Evolutionary conservation across 1,139 yeast species (phyloP).

Genomic region (Yamadazyma sp.): DNA sequence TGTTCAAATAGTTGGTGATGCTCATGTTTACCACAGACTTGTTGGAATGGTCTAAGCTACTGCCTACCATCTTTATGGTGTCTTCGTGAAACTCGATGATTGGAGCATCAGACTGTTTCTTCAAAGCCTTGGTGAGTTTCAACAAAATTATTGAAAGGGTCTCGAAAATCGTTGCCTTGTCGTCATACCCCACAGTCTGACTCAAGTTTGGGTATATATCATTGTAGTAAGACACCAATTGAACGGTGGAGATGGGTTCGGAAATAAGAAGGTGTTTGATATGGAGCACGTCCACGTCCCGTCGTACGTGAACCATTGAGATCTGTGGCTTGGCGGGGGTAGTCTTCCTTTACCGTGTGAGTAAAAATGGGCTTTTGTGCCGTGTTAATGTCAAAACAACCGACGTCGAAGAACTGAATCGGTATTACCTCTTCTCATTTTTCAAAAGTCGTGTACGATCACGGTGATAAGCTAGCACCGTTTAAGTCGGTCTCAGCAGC

Average conservation of each 20-base stretch:
- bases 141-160: conserved; percentile 9
- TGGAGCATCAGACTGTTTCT: background rate
- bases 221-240: background rate
- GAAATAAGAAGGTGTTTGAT: background rate
- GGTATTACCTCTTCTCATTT: too few species aligned
- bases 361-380: too few species aligned
- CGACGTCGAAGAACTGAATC: too few species aligned
- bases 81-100: background rate
- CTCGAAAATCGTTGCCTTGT: conserved; percentile 2
- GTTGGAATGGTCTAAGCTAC: conserved; percentile 9
- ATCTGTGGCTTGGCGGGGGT: background rate
- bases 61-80: background rate
- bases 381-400: too few species aligned
- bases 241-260: background rate
- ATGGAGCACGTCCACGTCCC: background rate
- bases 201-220: background rate
- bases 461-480: background rate
- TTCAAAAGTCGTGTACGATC: background rate
- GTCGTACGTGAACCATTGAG: background rate
- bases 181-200: background rate
- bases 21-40: conserved; percentile 6
- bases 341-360: too few species aligned
- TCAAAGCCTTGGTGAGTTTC: conserved; percentile 8
- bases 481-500: too few species aligned
- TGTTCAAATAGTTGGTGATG: conserved; percentile 6